A percentile compares a stretch with the other conserved stretches of the same genome.
Conservation (phyloP, 2,329 filamentous ascomycete species). For the Neonectria coccinea region DNA sequence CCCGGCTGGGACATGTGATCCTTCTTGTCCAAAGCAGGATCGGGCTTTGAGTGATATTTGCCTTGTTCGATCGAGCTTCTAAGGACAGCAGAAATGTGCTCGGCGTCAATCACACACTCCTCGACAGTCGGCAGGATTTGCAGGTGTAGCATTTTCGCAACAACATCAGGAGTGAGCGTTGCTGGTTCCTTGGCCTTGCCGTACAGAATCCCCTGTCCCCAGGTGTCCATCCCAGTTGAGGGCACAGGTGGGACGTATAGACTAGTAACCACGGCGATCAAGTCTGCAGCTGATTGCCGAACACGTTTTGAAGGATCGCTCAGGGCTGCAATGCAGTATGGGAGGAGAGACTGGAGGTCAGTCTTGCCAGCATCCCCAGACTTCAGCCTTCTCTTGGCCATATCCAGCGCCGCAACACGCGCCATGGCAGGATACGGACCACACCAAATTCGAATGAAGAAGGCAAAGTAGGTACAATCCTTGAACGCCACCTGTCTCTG, state of each 20-base stretch:
- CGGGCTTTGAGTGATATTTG: constrained; percentile 51
- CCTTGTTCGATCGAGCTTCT: constrained; percentile 55
- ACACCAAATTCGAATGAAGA: constrained; percentile 81
- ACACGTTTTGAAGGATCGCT: constrained; percentile 81
- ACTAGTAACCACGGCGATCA: constrained; percentile 68
- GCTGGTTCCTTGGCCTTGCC: constrained; percentile 64
- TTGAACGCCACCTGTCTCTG: constrained; percentile 65
- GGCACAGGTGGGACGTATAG: constrained; percentile 56
- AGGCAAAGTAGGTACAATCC: constrained; percentile 77
- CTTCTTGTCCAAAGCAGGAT: constrained; percentile 61
- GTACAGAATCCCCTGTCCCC: constrained; percentile 76
- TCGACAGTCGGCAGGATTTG: constrained; percentile 82
- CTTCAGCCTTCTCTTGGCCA: constrained; percentile 69
- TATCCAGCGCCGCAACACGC: constrained; percentile 75
- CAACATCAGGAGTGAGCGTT: constrained; percentile 69
- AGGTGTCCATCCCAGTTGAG: constrained; percentile 59
- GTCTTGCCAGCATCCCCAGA: constrained; percentile 59
- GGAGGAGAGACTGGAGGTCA: constrained; percentile 84
- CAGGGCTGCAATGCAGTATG: constrained; percentile 81
- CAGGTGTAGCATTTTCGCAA: constrained; percentile 70
- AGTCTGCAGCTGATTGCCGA: constrained; percentile 78
- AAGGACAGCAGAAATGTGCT: constrained; percentile 75
- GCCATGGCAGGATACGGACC: constrained; percentile 76
- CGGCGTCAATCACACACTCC: constrained; percentile 85
- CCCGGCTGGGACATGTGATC: constrained; percentile 68